Percentiles rank a stretch among this genome's conserved stretches.
phyloP scores from a whole-genome alignment of 345 rosid genomes.

The Lepidium aucheri region DNA sequence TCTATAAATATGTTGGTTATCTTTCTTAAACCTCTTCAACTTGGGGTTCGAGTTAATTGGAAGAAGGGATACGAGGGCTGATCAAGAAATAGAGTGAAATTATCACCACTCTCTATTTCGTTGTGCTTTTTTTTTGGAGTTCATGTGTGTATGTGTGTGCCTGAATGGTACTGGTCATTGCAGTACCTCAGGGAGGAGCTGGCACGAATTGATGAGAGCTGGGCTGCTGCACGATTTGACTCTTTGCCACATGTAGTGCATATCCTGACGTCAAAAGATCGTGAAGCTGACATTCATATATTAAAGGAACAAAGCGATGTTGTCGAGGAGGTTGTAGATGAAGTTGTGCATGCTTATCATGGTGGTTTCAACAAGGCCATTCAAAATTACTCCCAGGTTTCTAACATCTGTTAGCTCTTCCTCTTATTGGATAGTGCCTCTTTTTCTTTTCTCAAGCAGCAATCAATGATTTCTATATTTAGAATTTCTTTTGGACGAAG shows the following conservation, averaged over 20 bases:
- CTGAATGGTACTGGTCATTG: slow-evolving; percentile 24
- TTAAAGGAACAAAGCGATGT: slow-evolving; percentile 90
- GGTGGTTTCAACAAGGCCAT: slow-evolving; percentile 97
- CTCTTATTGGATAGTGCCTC: background rate
- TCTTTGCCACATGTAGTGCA: slow-evolving; percentile 95
- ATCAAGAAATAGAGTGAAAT: background rate
- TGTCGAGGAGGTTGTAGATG: slow-evolving; percentile 99
- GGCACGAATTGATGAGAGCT: slow-evolving; percentile 68
- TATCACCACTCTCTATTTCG: background rate
- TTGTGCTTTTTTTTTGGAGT: background rate
- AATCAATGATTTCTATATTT: slow-evolving; percentile 3
- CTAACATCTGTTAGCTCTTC: slow-evolving; percentile 5
- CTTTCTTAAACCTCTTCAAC: background rate
- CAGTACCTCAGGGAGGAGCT: slow-evolving; percentile 91
- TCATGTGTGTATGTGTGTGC: background rate
- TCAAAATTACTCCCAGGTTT: slow-evolving; percentile 98
- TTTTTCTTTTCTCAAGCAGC: background rate
- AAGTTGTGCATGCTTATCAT: slow-evolving; percentile 96
- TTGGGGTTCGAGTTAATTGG: background rate
- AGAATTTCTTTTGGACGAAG: background rate
- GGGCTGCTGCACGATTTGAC: slow-evolving; percentile 96
- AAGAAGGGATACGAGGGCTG: background rate
- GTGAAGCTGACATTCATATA: slow-evolving; percentile 65
- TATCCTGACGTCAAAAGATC: slow-evolving; percentile 90
- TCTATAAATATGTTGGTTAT: background rate